Conservation (phyloP, 1,284 basidiomycete species). For the Rhodotorula sp. region DNA sequence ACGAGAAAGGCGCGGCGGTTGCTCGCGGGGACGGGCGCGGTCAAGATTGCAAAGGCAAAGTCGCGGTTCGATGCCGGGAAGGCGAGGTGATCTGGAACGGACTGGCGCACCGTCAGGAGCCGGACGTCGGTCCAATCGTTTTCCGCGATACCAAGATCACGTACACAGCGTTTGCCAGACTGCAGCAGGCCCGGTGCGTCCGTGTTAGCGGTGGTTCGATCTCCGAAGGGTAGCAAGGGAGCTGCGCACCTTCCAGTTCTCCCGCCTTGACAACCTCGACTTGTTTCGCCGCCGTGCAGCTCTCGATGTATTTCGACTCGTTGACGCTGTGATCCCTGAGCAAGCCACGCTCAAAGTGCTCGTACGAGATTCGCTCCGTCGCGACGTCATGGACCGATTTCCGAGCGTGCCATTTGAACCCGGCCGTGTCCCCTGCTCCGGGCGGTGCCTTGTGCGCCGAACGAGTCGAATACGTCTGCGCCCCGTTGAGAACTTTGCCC, state of each 20-base stretch:
- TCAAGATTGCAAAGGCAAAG: constrained; percentile 30
- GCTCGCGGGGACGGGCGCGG: constrained; percentile 1
- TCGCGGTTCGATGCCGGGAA: constrained; percentile 27
- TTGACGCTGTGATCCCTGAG: constrained; percentile 22
- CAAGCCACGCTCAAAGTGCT: constrained; percentile 20
- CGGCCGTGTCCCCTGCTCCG: not conserved
- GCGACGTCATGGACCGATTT: not conserved
- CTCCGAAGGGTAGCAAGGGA: not conserved
- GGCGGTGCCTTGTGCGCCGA: not conserved
- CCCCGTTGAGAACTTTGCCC: not conserved
- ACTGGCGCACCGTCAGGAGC: not conserved
- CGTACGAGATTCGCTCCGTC: constrained; percentile 6
- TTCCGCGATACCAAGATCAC: not conserved
- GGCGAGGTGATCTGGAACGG: constrained; percentile 14
- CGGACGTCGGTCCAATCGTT: not conserved
- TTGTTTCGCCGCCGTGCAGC: constrained; percentile 5
- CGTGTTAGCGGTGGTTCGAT: not conserved
- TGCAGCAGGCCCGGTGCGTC: not conserved
- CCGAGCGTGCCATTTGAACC: constrained; percentile 25
- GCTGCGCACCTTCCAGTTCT: constrained; percentile 23
- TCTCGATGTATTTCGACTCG: constrained; percentile 31
- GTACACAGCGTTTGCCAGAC: constrained; percentile 31
- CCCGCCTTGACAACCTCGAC: constrained; percentile 12
- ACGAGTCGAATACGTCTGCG: constrained; percentile 2
- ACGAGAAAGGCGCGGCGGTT: constrained; percentile 25